phyloP scores from a whole-genome alignment of 805 yeast species.

The Saturnispora dispora region DNA sequence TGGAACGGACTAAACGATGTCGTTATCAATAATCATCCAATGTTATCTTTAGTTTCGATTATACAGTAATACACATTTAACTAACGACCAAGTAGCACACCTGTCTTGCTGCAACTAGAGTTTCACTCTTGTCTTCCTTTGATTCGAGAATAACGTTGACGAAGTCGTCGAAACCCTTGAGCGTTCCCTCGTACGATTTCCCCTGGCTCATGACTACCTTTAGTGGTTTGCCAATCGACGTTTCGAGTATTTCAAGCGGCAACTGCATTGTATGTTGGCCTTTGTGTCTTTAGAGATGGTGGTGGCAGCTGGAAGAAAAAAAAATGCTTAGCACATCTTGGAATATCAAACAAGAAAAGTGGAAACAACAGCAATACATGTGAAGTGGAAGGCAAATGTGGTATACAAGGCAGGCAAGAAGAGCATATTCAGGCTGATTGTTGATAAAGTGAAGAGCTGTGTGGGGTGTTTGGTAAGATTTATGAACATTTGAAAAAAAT shows the following conservation, averaged over 20 bases:
- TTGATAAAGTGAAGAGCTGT: too few relatives aligned
- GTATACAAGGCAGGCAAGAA: too few relatives aligned
- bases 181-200: conserved; percentile 67
- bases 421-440: too few relatives aligned
- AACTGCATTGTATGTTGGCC: conserved; percentile 27
- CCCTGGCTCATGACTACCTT: conserved; percentile 53
- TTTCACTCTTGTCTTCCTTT: conserved; percentile 34
- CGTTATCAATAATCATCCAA: conserved; percentile 49
- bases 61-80: conserved; percentile 16
- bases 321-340: neutral
- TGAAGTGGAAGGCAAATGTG: neutral
- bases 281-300: neutral
- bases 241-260: conserved; percentile 84
- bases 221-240: conserved; percentile 71
- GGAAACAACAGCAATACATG: neutral
- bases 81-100: conserved; percentile 3
- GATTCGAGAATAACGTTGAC: conserved; percentile 77
- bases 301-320: neutral
- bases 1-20: conserved; percentile 56
- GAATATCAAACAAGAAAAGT: too few relatives aligned
- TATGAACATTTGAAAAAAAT: too few relatives aligned
- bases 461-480: too few relatives aligned
- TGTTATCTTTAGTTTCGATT: neutral
- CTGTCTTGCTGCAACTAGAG: conserved; percentile 6
- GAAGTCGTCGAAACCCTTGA: conserved; percentile 91